Evolutionary conservation across 2,329 filamentous ascomycete genomes (phyloP).

Genomic region (Metarhizium brunneum): DNA sequence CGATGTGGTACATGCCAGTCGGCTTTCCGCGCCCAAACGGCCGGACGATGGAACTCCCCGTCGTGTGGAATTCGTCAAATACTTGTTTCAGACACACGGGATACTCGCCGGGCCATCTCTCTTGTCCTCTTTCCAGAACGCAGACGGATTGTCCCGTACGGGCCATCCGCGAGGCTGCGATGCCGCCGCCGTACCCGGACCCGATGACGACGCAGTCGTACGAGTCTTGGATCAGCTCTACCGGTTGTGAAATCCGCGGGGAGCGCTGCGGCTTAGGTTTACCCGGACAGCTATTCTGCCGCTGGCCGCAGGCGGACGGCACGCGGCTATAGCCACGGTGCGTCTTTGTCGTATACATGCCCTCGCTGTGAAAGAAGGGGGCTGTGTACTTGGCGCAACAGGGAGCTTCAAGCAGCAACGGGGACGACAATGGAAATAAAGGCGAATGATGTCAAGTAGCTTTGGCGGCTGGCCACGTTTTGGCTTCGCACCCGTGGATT

Average conservation of each 20-base stretch:
- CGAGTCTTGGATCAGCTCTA: constrained; percentile 43
- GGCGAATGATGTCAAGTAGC: no score
- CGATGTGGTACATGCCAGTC: constrained; percentile 54
- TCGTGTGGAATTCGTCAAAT: constrained; percentile 43
- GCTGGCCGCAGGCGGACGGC: not conserved
- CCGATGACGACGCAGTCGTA: constrained; percentile 63
- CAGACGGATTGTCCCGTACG: constrained; percentile 48
- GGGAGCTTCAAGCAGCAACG: no score
- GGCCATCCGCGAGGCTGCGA: constrained; percentile 57
- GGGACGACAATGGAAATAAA: no score
- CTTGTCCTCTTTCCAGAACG: constrained; percentile 53
- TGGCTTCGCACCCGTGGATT: no score
- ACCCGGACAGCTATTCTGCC: not conserved
- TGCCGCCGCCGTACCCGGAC: constrained; percentile 58
- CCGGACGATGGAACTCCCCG: constrained; percentile 34
- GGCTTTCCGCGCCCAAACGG: constrained; percentile 36
- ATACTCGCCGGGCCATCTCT: constrained; percentile 59
- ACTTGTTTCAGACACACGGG: constrained; percentile 38
- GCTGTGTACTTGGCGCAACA: no score
- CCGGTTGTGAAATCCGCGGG: constrained; percentile 45
- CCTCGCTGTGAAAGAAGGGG: not conserved
- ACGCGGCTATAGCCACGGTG: not conserved
- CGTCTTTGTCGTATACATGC: not conserved
- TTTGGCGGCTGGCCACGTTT: no score
- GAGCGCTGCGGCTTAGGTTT: constrained; percentile 17